Evolutionary conservation across 2,329 filamentous ascomycete species (phyloP).

Genomic region (Lasiodiplodia sp.): DNA sequence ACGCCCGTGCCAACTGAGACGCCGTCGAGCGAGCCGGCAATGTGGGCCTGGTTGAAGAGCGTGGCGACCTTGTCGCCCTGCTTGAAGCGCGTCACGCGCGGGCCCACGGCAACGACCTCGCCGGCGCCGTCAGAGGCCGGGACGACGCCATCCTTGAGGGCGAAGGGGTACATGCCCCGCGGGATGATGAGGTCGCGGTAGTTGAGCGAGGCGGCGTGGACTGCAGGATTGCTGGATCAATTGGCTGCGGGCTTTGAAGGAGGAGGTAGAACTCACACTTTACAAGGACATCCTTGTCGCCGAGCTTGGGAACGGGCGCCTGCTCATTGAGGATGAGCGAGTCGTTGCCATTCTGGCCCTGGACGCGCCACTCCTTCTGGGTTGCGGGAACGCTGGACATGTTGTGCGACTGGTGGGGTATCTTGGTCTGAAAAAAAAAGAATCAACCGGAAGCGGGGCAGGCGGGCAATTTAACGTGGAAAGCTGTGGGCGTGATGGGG

Average conservation of each 20-base stretch:
- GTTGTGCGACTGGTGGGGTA: neutral
- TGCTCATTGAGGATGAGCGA: slow-evolving; percentile 63
- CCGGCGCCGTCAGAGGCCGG: slow-evolving; percentile 62
- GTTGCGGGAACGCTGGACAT: slow-evolving; percentile 46
- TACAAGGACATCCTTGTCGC: slow-evolving; percentile 76
- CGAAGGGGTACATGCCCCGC: slow-evolving; percentile 48
- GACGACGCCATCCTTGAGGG: slow-evolving; percentile 49
- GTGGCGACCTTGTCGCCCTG: slow-evolving; percentile 66
- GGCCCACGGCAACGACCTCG: slow-evolving; percentile 60
- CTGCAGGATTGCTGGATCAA: slow-evolving; percentile 37
- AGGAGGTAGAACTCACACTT: slow-evolving; percentile 54
- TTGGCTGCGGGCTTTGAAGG: neutral
- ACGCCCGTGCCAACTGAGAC: slow-evolving; percentile 62
- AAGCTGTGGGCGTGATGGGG: neutral
- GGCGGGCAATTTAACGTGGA: neutral
- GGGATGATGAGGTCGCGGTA: slow-evolving; percentile 59
- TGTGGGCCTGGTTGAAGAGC: slow-evolving; percentile 68
- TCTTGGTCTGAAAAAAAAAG: neutral
- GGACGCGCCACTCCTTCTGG: slow-evolving; percentile 65
- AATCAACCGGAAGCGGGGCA: neutral
- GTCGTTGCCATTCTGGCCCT: slow-evolving; percentile 65
- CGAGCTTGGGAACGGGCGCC: slow-evolving; percentile 64
- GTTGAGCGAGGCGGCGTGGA: slow-evolving; percentile 57
- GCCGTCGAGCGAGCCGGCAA: slow-evolving; percentile 56
- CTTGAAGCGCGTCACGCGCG: slow-evolving; percentile 63